A percentile compares a stretch with the other conserved stretches of the same genome.
These are phyloP conservation scores for Neurospora pannonica DNA, from an alignment of 495 filamentous ascomycete genomes.

Conservation along the genomic window DNA sequence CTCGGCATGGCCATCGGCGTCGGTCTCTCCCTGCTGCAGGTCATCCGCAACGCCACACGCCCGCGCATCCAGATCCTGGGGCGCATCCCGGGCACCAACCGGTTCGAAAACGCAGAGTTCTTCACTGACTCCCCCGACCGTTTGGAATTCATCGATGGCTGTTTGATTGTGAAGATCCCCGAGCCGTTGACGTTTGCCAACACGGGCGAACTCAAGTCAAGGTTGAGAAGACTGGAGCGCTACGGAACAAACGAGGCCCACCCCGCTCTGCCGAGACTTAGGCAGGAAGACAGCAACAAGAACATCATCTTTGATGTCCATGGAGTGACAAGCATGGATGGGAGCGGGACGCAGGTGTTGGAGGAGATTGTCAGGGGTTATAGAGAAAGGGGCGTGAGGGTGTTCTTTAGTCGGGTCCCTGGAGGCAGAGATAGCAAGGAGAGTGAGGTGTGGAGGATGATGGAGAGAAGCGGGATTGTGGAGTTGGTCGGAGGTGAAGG, in stretches of 20 bases:
- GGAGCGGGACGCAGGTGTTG: conserved; percentile 84
- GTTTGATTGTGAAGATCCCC: conserved; percentile 92
- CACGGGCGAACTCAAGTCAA: conserved; percentile 80
- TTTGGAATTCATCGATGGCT: conserved; percentile 83
- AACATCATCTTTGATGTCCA: conserved; percentile 97
- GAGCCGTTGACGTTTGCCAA: conserved; percentile 96
- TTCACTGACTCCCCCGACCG: conserved; percentile 59
- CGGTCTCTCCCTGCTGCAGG: conserved; percentile 75
- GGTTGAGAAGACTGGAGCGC: conserved; percentile 72
- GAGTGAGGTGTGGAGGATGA: conserved; percentile 58
- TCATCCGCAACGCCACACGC: conserved; percentile 81
- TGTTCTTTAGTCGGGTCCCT: conserved; percentile 83
- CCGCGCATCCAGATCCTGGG: conserved; percentile 96
- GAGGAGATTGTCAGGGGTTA: conserved; percentile 80
- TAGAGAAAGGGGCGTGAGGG: conserved; percentile 56
- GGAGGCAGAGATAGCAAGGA: conserved; percentile 39
- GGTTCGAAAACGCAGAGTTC: conserved; percentile 84
- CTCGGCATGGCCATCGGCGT: conserved; percentile 85
- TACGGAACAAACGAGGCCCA: conserved; percentile 81
- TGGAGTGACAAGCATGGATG: conserved; percentile 86
- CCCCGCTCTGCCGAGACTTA: conserved; percentile 71
- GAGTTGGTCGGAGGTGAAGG: conserved; percentile 61
- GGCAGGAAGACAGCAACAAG: conserved; percentile 61
- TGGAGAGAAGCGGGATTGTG: conserved; percentile 75
- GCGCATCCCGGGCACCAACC: conserved; percentile 68